Evolutionary conservation across 73 alveolate species (phyloP).

Genomic region (Paramecium sexaurelia): DNA sequence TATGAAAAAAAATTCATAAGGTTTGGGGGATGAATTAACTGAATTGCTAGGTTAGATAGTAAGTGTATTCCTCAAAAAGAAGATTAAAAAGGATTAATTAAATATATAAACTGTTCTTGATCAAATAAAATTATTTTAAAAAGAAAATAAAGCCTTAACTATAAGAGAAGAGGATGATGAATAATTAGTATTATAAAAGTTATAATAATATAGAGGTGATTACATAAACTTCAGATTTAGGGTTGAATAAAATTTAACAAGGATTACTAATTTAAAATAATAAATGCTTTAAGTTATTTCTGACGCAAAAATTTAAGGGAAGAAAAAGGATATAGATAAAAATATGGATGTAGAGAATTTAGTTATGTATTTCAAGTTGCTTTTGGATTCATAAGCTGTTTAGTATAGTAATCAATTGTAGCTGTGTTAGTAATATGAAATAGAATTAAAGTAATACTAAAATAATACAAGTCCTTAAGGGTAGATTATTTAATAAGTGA

Average conservation of each 20-base stretch:
- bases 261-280: not conserved
- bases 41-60: not conserved
- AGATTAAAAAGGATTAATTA: not conserved
- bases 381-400: not conserved
- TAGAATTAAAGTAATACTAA: not conserved
- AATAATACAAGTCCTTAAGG: slow-evolving; percentile 15
- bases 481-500: not conserved
- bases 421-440: not conserved
- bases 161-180: slow-evolving; percentile 6
- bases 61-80: not conserved
- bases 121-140: not conserved
- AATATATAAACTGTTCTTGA: not conserved
- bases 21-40: not conserved
- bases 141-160: not conserved
- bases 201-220: slow-evolving; percentile 14
- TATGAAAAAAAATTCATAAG: not conserved
- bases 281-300: not conserved
- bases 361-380: not conserved
- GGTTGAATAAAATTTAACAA: not conserved
- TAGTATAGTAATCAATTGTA: not conserved
- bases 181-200: not conserved
- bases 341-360: not conserved
- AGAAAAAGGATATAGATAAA: not conserved
- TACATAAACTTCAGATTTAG: not conserved
- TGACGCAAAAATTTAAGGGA: not conserved